Evolutionary conservation across 2,329 filamentous ascomycete species (phyloP).

Genomic region (Bipolaris oryzae): DNA sequence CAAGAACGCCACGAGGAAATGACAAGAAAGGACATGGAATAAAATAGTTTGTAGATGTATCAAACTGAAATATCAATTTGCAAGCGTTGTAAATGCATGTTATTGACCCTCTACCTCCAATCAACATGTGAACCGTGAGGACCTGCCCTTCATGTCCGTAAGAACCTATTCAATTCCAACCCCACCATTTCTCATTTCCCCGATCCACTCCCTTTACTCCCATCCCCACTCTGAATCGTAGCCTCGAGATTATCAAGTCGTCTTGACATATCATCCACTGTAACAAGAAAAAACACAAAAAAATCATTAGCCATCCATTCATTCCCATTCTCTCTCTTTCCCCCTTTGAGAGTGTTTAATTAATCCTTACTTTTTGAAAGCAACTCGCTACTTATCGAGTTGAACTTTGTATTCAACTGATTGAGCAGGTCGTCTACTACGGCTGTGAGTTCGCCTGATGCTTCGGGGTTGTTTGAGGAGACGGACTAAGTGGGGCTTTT

Average conservation of each 20-base stretch:
- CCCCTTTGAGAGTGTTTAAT: too few species aligned
- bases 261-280: constrained; percentile 94
- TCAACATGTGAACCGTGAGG: neutral
- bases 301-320: too few species aligned
- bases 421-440: constrained; percentile 88
- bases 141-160: neutral
- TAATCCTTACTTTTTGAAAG: constrained; percentile 81
- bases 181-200: constrained; percentile 23
- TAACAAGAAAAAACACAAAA: too few species aligned
- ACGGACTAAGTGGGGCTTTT: constrained; percentile 16
- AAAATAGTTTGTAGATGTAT: neutral
- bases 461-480: constrained; percentile 31
- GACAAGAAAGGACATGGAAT: constrained; percentile 23
- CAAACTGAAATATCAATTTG: constrained; percentile 10
- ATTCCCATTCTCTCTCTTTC: too few species aligned
- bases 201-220: constrained; percentile 37
- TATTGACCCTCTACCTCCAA: neutral
- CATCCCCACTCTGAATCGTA: constrained; percentile 65
- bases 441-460: constrained; percentile 68
- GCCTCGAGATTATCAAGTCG: constrained; percentile 83
- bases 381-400: constrained; percentile 81
- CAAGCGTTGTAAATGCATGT: constrained; percentile 3
- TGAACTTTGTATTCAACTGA: constrained; percentile 83
- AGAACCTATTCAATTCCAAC: too few species aligned
- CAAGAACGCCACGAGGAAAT: constrained; percentile 18